Base-by-base conservation (phyloP, 768 basidiomycete species). In the Pleurotus salmoneostramineus region DNA sequence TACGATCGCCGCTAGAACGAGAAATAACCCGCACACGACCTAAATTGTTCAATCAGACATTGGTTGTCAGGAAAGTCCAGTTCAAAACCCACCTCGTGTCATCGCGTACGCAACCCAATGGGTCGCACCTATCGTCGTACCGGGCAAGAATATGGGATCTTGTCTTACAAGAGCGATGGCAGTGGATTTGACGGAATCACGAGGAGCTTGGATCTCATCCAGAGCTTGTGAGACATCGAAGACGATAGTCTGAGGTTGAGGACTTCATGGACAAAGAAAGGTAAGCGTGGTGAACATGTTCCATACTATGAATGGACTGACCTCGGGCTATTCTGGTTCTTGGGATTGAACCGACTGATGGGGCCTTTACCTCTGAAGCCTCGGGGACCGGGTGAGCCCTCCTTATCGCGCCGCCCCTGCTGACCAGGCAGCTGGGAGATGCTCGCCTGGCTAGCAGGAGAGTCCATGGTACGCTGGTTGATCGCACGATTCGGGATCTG, bases 51-150 rank as follows among this genome's bases (percentile, higher is more conserved):
- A 60, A 10, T 42, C 34, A 34, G 33, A 31, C 32, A 34, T 62
- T 2, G 60, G 49, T 57, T 51, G 35, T 52, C 34, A 31, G 10
- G 32, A 50, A n/a, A 36, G 33, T 12, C 34, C 8, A 31, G 40
- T 50, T 42, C 11, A 43, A 47, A 44, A 60, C 66, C 7, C 60
- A 84, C 88, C 90, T 74, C 88, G 84, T 4, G 89, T 93, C 92
- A 94, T 94, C 27, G 91, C 92, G 65, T 94, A 93, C 12, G 92
- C 92, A 58, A 94, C 92, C 90, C 92, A 94, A 66, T 91, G 89
- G 4, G 92, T 93, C 11, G 92, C 92, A 7, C 92, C 92, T 56
- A 94, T 93, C 34, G 92, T 94, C 10, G 89, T 88, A 12, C 92
- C 92, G 46, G 89, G 89, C 58, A 93, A 74, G 74, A 93, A 94